Evolutionary conservation across 1,284 basidiomycete genomes (phyloP), one percentile per base, ranked within the genome.

Genomic region (Ganoderma resinaceum): DNA sequence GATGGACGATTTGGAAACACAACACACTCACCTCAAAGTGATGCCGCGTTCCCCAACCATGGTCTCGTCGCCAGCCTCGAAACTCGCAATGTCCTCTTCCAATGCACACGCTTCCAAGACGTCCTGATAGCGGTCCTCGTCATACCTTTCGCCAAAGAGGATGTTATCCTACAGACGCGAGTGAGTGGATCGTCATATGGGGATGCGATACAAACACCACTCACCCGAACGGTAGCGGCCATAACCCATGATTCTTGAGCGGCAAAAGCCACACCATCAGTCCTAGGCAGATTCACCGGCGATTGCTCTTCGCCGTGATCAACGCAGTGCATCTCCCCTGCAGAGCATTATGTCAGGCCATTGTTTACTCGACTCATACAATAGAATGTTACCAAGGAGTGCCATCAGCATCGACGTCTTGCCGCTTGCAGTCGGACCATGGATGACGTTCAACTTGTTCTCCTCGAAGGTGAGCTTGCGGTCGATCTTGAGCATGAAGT

Each of bases 181-280:
- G 18, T 42, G 35, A 67, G n/a, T n/a, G 2, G 6, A 37, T 26
- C n/a, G 16, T 31, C 29, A 16, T 1, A 16, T 38, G 14, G 4
- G 26, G 16, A 18, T n/a, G 33, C 31, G 3, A 60, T 14, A 62
- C 9, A 9, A n/a, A 12, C 16, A 18, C 46, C 3, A 31, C 74
- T 63, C 55, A 81, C 82, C 69, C 79, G 78, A 59, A 85, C 82
- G 0, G 82, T 85, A 62, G 82, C 83, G 69, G 88, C 89, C 67
- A 85, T 82, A 8, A 90, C 87, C 91, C 92, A 94, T 2, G 90
- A 87, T 74, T 93, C 90, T 76, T 94, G 92, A 0, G 91, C 87
- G 7, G 90, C 89, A 78, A 91, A 93, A 0, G 89, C 88, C 11
- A 94, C 85, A 3, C 91, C 91, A 16, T 18, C 23, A 1, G 80